phyloP scores from a whole-genome alignment of 2,329 filamentous ascomycete genomes.

The Alternaria solani region DNA sequence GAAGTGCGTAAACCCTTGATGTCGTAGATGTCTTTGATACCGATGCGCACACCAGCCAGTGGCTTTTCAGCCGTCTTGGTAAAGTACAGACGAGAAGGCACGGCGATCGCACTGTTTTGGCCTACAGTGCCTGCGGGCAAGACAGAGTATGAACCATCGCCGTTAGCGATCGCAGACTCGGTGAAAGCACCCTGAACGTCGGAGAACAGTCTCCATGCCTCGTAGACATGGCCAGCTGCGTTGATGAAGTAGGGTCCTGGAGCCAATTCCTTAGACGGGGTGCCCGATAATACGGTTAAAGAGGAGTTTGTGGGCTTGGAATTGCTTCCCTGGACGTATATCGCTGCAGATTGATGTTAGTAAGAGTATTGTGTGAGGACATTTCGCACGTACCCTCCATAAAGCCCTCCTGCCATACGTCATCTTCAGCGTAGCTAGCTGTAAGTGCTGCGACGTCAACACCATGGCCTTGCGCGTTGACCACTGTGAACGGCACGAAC shows the following conservation, averaged over 20 bases:
- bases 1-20: slow-evolving; percentile 65
- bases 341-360: slow-evolving; percentile 40
- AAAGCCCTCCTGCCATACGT: slow-evolving; percentile 55
- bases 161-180: slow-evolving; percentile 53
- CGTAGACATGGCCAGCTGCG: slow-evolving; percentile 55
- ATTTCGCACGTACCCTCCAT: slow-evolving; percentile 37
- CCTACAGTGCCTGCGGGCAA: slow-evolving; percentile 48
- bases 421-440: slow-evolving; percentile 48
- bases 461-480: slow-evolving; percentile 31
- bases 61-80: slow-evolving; percentile 59
- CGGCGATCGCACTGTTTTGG: slow-evolving; percentile 54
- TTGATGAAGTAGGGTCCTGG: slow-evolving; percentile 62
- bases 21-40: slow-evolving; percentile 70
- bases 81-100: slow-evolving; percentile 64
- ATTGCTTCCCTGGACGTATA: slow-evolving; percentile 30
- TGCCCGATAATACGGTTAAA: slow-evolving; percentile 24
- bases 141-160: slow-evolving; percentile 53
- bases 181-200: slow-evolving; percentile 61
- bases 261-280: slow-evolving; percentile 42
- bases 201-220: slow-evolving; percentile 60
- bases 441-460: slow-evolving; percentile 16
- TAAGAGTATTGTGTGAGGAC: background rate
- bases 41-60: slow-evolving; percentile 69
- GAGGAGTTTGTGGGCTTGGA: slow-evolving; percentile 36
- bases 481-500: slow-evolving; percentile 52